phyloP scores from a whole-genome alignment of 176 grass and related monocot species.

The Triticum aestivum region DNA sequence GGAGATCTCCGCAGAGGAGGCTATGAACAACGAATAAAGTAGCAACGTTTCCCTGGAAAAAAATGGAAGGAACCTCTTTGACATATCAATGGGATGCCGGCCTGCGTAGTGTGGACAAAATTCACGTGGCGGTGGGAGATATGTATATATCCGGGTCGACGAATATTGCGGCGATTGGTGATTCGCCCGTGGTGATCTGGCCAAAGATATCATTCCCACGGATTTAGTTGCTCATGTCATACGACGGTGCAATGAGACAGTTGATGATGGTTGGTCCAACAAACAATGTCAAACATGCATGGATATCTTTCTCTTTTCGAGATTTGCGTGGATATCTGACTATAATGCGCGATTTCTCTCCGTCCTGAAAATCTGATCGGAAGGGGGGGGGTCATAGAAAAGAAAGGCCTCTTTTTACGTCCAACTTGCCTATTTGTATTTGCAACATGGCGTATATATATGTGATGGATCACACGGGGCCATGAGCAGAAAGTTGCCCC shows the following conservation, averaged over 20 bases:
- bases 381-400: too few relatives aligned
- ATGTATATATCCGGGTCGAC: not conserved
- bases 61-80: not conserved
- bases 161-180: not conserved
- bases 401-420: too few relatives aligned
- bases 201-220: not conserved
- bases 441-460: too few relatives aligned
- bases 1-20: too few relatives aligned
- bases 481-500: not conserved
- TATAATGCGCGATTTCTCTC: too few relatives aligned
- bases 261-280: not conserved
- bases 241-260: not conserved
- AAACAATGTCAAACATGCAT: not conserved
- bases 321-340: too few relatives aligned
- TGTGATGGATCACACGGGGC: not conserved
- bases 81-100: not conserved
- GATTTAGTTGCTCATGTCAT: not conserved
- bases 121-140: not conserved
- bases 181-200: conserved; percentile 19
- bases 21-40: too few relatives aligned
- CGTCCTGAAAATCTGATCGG: too few relatives aligned
- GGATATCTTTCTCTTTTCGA: too few relatives aligned
- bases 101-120: not conserved
- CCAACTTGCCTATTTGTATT: too few relatives aligned
- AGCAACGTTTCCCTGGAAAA: too few relatives aligned